Percentiles rank a stretch among this genome's conserved stretches.
These are phyloP conservation scores for Rickenella mellea DNA, from an alignment of 768 basidiomycete genomes.

Conservation along the genomic window DNA sequence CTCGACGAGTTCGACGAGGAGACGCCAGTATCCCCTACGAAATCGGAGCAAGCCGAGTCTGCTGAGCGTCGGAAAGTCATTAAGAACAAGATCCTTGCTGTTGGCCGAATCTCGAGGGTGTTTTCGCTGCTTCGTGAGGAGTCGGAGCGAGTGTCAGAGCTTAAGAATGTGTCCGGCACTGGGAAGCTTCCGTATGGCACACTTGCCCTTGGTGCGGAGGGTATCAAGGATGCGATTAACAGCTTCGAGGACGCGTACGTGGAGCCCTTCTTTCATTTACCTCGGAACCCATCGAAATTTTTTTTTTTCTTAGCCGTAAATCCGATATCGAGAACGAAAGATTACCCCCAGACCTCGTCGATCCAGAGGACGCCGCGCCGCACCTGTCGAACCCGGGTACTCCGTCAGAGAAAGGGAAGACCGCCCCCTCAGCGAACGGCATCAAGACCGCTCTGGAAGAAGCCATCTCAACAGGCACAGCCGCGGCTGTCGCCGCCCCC, in stretches of 20 bases:
- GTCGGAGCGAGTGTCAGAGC: slow-evolving; percentile 93
- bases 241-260: slow-evolving; percentile 95
- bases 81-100: slow-evolving; percentile 98
- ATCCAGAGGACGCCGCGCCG: slow-evolving; percentile 51
- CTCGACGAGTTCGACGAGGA: slow-evolving; percentile 57
- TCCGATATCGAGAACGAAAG: slow-evolving; percentile 99
- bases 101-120: slow-evolving; percentile 92
- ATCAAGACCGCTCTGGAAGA: slow-evolving; percentile 22
- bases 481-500: slow-evolving; percentile 13
- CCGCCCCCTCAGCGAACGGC: slow-evolving; percentile 19
- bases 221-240: slow-evolving; percentile 88
- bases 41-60: slow-evolving; percentile 31
- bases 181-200: slow-evolving; percentile 72
- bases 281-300: neutral
- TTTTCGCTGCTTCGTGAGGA: slow-evolving; percentile 97
- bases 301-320: slow-evolving; percentile 56
- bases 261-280: neutral
- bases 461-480: slow-evolving; percentile 13
- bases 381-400: slow-evolving; percentile 42
- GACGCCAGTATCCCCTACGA: slow-evolving; percentile 24
- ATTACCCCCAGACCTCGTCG: slow-evolving; percentile 91
- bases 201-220: slow-evolving; percentile 82
- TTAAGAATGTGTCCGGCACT: slow-evolving; percentile 83
- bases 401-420: slow-evolving; percentile 34
- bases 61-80: slow-evolving; percentile 81